Evolutionary conservation across 2,329 filamentous ascomycete species (phyloP), one percentile per base, ranked within the genome.

Genomic region (Trichothecium sympodiale): DNA sequence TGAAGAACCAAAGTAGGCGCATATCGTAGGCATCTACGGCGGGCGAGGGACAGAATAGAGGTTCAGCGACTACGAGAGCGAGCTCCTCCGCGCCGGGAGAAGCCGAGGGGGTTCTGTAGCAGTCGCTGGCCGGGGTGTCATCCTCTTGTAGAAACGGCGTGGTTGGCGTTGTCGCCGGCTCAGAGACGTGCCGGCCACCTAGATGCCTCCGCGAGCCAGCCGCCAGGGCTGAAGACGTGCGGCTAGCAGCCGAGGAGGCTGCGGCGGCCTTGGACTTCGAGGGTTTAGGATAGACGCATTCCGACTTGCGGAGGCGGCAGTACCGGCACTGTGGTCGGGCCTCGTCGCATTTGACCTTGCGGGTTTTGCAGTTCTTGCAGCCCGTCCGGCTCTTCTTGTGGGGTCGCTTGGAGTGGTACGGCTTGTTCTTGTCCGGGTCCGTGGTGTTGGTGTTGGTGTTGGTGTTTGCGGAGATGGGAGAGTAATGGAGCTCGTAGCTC

Each of bases 331-430:
- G 46, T 1, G 71, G 71, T 18, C 58, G 62, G 5, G 45, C 56
- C 46, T 75, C 69, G 40, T 71, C 65, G 51, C 70, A 74, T 52
- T 71, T 73, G 36, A 71, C 65, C 50, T 69, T 72, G 37, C 71
- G 64, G 13, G 52, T 50, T 52, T 74, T 75, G 59, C 71, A 75
- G 46, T 65, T 69, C 41, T 55, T 56, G 45, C 71, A 75, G 5
- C 69, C 71, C 3, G 59, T 55, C 20, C 70, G 57, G 2, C 69
- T 71, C 50, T 75, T 75, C 43, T 59, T 67, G 49, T 75, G 71
- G 33, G 69, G 67, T 9, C 69, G 61, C 48, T 74, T 75, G 17
- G 54, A 37, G 40, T 60, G 55, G 34, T 56, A 60, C 3, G 53
- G 50, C 29, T 41, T 47, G n/a, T n/a, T n/a, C n/a, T n/a, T n/a